Base-by-base conservation (phyloP, 768 basidiomycete species). In the Gautieria morchelliformis region DNA sequence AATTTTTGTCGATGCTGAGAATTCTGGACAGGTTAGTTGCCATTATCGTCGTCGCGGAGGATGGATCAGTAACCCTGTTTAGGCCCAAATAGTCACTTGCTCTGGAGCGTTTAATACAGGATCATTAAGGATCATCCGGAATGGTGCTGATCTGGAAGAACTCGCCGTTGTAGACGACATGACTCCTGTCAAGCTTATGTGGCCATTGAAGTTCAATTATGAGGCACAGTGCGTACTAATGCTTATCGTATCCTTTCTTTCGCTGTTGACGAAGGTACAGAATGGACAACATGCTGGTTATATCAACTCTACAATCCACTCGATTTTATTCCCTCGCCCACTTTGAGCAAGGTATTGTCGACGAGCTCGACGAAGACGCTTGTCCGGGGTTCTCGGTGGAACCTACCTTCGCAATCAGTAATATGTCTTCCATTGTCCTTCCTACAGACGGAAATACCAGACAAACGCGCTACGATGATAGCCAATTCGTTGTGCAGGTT, bases 1-100 rank as follows among this genome's bases (percentile, higher is more conserved):
- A 12, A 73, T 80, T n/a, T 66, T 91, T 20, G 84, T 83, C 5
- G 89, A 93, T 67, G 70, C 73, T 2, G 89, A 91, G 56, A 77
- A 77, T 2, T 84, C 78, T 63, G 83, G 84, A 14, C 84, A 89
- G 74, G 85, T 87, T 59, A 33, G 76, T 63, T 11, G 33, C 8
- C 41, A 27, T 48, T 35, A 11, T 39, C 17, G 15, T 5, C 5
- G 19, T 14, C 11, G n/a, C 37, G 0, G 32, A 40, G 3, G 20
- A 22, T 39, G n/a, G 39, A 53, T 20, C 27, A 39, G 35, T 44
- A 54, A 42, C 24, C 3, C 19, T 10, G 15, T 42, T 1, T 61
- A 93, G 87, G 75, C 74, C n/a, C 84, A 88, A 67, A 79, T 94
- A 42, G 81, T 95, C 4, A 90, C 91, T 1, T 90, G 89, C 63